Conservation (phyloP, 805 yeast genomes). For the Scheffersomyces lignosus region DNA sequence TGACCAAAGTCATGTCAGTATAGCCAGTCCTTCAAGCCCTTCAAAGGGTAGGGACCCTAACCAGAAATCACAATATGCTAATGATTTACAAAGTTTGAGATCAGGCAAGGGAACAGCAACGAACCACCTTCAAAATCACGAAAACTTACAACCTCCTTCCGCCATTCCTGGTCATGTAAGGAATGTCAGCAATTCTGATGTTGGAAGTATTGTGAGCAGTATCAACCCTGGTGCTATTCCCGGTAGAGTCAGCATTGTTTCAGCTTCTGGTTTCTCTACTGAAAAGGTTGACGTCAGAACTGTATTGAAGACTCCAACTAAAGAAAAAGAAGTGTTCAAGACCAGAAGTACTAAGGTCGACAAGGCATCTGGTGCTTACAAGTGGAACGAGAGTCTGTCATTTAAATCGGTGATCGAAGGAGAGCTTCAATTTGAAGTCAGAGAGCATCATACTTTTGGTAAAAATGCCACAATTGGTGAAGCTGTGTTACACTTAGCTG, state of each 20-base stretch:
- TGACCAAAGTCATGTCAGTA: constrained; percentile 11
- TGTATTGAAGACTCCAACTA: constrained; percentile 44
- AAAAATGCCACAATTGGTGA: constrained; percentile 65
- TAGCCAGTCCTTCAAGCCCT: constrained; percentile 3
- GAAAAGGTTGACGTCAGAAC: constrained; percentile 52
- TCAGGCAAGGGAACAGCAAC: constrained; percentile 22
- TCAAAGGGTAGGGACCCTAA: constrained; percentile 3
- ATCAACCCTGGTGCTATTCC: constrained; percentile 41
- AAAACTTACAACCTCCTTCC: constrained; percentile 31
- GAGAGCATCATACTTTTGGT: constrained; percentile 72
- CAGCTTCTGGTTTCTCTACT: constrained; percentile 44
- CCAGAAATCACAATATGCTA: constrained; percentile 17
- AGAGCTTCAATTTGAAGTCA: constrained; percentile 57
- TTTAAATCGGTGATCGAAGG: constrained; percentile 69
- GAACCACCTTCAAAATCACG: constrained; percentile 33
- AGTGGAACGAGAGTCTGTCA: constrained; percentile 63
- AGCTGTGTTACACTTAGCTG: constrained; percentile 52
- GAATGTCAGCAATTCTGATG: constrained; percentile 28
- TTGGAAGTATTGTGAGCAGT: constrained; percentile 36
- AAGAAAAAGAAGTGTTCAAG: constrained; percentile 59
- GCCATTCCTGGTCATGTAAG: constrained; percentile 15
- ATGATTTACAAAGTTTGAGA: constrained; percentile 38
- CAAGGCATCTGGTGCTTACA: constrained; percentile 41
- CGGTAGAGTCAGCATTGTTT: constrained; percentile 55
- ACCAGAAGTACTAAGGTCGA: constrained; percentile 57